phyloP scores from a whole-genome alignment of 140 eudicot genomes.

The Bidens hawaiensis region DNA sequence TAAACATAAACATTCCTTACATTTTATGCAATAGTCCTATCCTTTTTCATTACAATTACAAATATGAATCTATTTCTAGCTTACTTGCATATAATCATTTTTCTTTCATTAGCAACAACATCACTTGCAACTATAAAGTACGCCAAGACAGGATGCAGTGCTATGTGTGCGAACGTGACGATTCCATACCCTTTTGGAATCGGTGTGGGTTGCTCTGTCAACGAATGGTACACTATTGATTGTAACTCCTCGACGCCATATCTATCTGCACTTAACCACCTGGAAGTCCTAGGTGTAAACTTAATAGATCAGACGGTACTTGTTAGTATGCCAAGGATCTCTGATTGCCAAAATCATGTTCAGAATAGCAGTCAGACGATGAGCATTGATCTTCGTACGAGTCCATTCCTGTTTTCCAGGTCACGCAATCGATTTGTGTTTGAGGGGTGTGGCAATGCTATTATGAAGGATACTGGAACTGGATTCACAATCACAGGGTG shows the following conservation, averaged over 20 bases:
- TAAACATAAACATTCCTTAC: not conserved
- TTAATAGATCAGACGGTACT: not conserved
- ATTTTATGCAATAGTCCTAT: not conserved
- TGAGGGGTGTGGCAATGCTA: conserved; percentile 8
- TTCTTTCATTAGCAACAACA: not conserved
- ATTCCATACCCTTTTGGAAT: not conserved
- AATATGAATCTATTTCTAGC: not conserved
- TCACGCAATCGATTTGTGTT: not conserved
- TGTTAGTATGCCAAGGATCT: not conserved
- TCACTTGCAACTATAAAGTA: not conserved
- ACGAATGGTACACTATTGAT: not conserved
- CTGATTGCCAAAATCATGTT: not conserved
- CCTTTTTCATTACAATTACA: not conserved
- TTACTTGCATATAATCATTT: not conserved
- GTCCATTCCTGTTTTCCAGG: not conserved
- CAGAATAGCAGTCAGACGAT: not conserved
- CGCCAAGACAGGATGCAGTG: not conserved
- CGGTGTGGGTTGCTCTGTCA: not conserved
- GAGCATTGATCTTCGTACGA: not conserved
- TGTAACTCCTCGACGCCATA: not conserved
- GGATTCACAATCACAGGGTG: not conserved
- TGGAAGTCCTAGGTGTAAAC: not conserved
- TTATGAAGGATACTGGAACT: not conserved
- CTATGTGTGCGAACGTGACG: not conserved
- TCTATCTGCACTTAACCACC: not conserved